Evolutionary conservation across 1,139 yeast species (phyloP), one percentile per base, ranked within the genome.

Genomic region (Diutina neorugosa): DNA sequence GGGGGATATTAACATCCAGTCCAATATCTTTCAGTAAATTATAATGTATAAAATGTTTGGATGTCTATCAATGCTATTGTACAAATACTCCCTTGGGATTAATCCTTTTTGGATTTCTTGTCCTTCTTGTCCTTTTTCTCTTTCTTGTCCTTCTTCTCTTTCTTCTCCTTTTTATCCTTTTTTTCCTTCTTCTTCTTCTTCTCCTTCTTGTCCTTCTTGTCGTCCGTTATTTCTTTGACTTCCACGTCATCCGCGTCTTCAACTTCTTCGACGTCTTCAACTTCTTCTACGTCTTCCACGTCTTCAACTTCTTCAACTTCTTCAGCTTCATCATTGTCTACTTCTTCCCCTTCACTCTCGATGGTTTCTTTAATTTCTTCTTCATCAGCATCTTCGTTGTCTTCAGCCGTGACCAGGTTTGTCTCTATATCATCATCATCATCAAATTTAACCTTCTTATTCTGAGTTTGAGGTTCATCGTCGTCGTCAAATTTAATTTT

Each of bases 1-100:
- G 3, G 79, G 78, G 7, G 77, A 73, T 20, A 74, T 74, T 57
- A 69, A 69, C 55, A 70, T 74, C 42, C 79, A 74, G 58, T 60
- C 73, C 21, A 71, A 74, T 58, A 74, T 74, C 47, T 74, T 43
- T 21, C 37, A 31, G 37, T 31, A 31, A 31, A 31, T 31, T 31
- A 11, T 31, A 9, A 31, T 11, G 14, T 31, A 14, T 31, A 14
- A 31, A 31, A 31, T 31, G n/a, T 11, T 31, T 14, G 25, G 37
- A 2, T 11, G 37, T 31, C 37, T 31, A 31, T 31, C n/a, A 31
- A 31, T 31, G 37, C 37, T 31, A 31, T 31, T 31, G 37, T 31
- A 31, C 37, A 31, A 27, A 27, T 27, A 27, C 34, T 27, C 11
- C 12, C 34, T 27, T 27, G 8, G 11, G 42, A 6, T 14, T n/a